phyloP scores from a whole-genome alignment of 129 eudicot genomes.

The Helichrysum umbraculigerum region DNA sequence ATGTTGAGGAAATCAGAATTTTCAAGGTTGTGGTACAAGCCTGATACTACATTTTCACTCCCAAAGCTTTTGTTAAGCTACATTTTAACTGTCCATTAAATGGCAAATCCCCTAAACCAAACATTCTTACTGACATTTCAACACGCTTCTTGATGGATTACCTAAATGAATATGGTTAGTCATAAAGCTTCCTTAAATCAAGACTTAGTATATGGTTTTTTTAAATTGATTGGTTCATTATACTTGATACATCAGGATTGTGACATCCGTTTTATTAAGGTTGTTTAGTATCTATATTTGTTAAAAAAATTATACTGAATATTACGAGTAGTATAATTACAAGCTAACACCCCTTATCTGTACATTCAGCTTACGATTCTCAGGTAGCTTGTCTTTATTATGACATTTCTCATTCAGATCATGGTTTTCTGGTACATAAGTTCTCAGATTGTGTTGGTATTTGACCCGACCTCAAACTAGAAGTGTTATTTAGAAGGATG shows the following conservation, averaged over 20 bases:
- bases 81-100: conserved; percentile 84
- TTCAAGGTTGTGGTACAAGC: conserved; percentile 95
- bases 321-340: neutral
- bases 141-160: conserved; percentile 86
- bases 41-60: conserved; percentile 72
- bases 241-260: neutral
- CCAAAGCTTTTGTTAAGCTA: conserved; percentile 85
- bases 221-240: neutral
- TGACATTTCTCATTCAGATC: conserved; percentile 51
- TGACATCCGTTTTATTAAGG: neutral
- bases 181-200: neutral
- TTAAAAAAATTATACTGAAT: neutral
- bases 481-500: too few relatives aligned
- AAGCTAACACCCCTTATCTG: conserved; percentile 6
- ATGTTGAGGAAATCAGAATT: conserved; percentile 73
- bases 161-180: conserved; percentile 93
- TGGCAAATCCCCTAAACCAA: conserved; percentile 86
- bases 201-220: too few relatives aligned
- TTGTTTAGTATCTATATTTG: too few relatives aligned
- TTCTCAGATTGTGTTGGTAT: conserved; percentile 7
- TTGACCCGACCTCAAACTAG: neutral
- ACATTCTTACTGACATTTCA: conserved; percentile 75
- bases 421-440: conserved; percentile 75
- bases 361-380: conserved; percentile 84
- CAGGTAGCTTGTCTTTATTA: conserved; percentile 97